Conservation (phyloP, 805 yeast species). For the Komagataella populi region DNA sequence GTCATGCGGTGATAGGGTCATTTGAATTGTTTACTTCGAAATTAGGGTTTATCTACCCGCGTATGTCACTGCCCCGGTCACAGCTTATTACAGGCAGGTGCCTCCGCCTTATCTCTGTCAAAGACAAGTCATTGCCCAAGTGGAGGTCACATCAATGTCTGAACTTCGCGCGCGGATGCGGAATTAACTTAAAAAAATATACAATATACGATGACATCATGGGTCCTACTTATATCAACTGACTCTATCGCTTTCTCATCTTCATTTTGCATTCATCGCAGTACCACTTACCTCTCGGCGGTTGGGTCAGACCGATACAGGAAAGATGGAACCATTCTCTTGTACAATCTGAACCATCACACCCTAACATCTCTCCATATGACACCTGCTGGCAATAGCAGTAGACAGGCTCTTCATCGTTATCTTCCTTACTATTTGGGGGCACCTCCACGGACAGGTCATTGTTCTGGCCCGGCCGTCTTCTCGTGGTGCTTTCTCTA, state of each 20-base stretch:
- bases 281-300: constrained; percentile 81
- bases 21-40: neutral
- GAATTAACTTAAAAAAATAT: neutral
- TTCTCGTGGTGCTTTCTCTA: neutral
- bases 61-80: neutral
- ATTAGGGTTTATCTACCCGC: neutral
- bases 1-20: neutral
- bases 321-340: constrained; percentile 95
- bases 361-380: constrained; percentile 98
- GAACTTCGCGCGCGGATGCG: too few relatives aligned
- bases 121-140: too few relatives aligned
- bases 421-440: neutral
- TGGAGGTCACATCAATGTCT: too few relatives aligned
- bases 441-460: neutral
- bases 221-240: too few relatives aligned
- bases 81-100: neutral
- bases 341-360: constrained; percentile 88
- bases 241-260: neutral
- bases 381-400: constrained; percentile 96
- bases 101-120: neutral
- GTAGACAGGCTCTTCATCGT: constrained; percentile 62
- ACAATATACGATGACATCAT: neutral
- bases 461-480: neutral
- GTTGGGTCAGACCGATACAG: constrained; percentile 74
- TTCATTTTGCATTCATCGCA: constrained; percentile 47